Conservation (phyloP, 352 stramenopile species). For the Phytopythium delawarense region DNA sequence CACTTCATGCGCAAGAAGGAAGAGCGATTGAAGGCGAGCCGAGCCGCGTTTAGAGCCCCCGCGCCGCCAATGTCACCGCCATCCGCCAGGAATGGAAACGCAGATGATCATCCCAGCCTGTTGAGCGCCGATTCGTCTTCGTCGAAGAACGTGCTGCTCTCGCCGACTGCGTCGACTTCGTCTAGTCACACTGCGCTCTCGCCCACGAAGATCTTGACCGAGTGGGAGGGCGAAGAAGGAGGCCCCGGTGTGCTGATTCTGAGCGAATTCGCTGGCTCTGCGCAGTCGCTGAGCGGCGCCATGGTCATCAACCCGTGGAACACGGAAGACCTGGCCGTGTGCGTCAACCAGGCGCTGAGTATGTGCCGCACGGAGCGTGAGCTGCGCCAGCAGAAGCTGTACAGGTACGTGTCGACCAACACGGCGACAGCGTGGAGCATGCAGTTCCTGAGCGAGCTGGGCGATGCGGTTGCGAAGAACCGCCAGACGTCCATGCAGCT, state of each 20-base stretch:
- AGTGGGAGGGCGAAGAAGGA: slow-evolving; percentile 76
- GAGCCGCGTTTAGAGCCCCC: slow-evolving; percentile 15
- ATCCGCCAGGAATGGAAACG: background rate
- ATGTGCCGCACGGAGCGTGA: slow-evolving; percentile 82
- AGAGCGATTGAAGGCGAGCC: slow-evolving; percentile 47
- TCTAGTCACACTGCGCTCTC: slow-evolving; percentile 19
- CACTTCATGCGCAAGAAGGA: slow-evolving; percentile 80
- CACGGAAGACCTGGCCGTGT: slow-evolving; percentile 79
- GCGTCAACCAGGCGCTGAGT: slow-evolving; percentile 79
- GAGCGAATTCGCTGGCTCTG: slow-evolving; percentile 87
- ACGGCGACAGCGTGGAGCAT: slow-evolving; percentile 82
- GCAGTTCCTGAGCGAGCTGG: slow-evolving; percentile 73
- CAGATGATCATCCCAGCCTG: background rate
- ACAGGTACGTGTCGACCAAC: slow-evolving; percentile 85
- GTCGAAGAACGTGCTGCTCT: slow-evolving; percentile 16
- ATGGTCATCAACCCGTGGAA: slow-evolving; percentile 88
- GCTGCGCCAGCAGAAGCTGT: slow-evolving; percentile 88
- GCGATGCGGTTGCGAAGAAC: slow-evolving; percentile 58
- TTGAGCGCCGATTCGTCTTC: background rate
- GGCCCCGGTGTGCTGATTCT: slow-evolving; percentile 83
- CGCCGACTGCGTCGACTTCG: slow-evolving; percentile 21
- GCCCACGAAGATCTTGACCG: slow-evolving; percentile 51
- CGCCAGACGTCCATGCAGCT: slow-evolving; percentile 40
- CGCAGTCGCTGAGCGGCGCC: slow-evolving; percentile 82
- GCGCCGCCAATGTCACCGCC: background rate